A percentile compares a stretch with the other conserved stretches of the same genome.
These are phyloP conservation scores for Uronychia setigera DNA, from an alignment of 73 alveolate species.

Conservation along the genomic window DNA sequence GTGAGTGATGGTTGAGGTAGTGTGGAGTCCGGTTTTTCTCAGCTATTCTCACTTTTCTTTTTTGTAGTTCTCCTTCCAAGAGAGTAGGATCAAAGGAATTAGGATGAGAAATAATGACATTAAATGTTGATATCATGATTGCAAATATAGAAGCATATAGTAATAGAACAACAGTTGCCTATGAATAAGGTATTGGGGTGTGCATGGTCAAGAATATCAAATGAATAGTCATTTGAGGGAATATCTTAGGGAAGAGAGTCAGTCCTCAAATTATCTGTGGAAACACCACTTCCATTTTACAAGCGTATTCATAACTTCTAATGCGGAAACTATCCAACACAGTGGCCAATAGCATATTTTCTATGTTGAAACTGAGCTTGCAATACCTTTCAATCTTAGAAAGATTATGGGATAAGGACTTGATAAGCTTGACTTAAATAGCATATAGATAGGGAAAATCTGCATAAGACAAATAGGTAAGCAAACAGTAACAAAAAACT, in stretches of 20 bases:
- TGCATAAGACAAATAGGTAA: neutral
- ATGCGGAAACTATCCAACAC: constrained; percentile 29
- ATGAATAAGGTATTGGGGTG: constrained; percentile 12
- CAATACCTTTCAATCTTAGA: constrained; percentile 26
- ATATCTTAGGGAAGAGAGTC: constrained; percentile 14
- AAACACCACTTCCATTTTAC: neutral
- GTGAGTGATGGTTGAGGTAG: too few species aligned
- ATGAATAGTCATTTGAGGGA: constrained; percentile 15
- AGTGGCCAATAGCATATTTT: constrained; percentile 27
- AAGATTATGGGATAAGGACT: neutral
- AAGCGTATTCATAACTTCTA: constrained; percentile 1
- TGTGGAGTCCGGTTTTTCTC: too few species aligned
- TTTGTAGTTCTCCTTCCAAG: constrained; percentile 1
- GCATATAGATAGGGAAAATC: constrained; percentile 22
- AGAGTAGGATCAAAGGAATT: constrained; percentile 16
- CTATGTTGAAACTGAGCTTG: constrained; percentile 25
- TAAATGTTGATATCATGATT: constrained; percentile 7
- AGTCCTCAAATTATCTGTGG: constrained; percentile 6
- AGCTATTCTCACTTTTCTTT: neutral
- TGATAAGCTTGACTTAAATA: constrained; percentile 10
- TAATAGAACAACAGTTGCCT: constrained; percentile 5
- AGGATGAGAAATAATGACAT: constrained; percentile 10
- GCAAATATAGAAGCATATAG: constrained; percentile 2
- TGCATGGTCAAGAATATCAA: constrained; percentile 11
- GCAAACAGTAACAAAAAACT: neutral